Percentiles rank a stretch among this genome's conserved stretches.
These are phyloP conservation scores for Monilinia fructigena DNA, from an alignment of 2,329 filamentous ascomycete species.

Conservation along the genomic window DNA sequence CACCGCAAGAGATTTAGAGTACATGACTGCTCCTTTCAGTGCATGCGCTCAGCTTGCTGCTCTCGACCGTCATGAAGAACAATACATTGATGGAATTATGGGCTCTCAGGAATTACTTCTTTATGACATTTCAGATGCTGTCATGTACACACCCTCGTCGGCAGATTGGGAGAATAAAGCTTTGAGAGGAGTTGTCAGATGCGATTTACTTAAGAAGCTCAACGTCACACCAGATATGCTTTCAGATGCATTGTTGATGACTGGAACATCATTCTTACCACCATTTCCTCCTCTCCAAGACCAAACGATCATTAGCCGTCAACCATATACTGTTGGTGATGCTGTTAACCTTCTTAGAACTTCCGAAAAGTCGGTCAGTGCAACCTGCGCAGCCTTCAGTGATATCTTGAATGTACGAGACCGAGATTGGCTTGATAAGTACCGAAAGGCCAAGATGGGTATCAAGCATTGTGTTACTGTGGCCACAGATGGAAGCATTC, in stretches of 20 bases:
- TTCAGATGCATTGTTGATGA: constrained; percentile 78
- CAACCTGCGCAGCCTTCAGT: constrained; percentile 73
- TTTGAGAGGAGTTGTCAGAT: constrained; percentile 64
- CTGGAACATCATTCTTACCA: constrained; percentile 76
- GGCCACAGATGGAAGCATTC: constrained; percentile 60
- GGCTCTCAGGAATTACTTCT: constrained; percentile 82
- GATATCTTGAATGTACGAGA: constrained; percentile 73
- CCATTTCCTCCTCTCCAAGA: constrained; percentile 76
- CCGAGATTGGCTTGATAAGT: constrained; percentile 78
- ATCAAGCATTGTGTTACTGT: constrained; percentile 87
- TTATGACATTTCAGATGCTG: constrained; percentile 76
- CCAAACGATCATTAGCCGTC: constrained; percentile 52
- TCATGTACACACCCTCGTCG: constrained; percentile 64
- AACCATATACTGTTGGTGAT: constrained; percentile 61
- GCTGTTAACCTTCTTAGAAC: constrained; percentile 76
- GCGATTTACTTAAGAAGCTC: constrained; percentile 67
- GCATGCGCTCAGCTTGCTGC: constrained; percentile 86
- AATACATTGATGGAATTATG: constrained; percentile 73
- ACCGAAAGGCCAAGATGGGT: constrained; percentile 79
- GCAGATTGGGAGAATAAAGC: constrained; percentile 66
- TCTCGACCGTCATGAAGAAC: constrained; percentile 65
- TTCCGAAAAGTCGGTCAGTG: constrained; percentile 66
- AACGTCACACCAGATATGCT: constrained; percentile 69
- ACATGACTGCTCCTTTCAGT: constrained; percentile 82
- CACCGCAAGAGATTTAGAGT: constrained; percentile 65